Base-by-base conservation (phyloP, 257 asterid species). In the Gentiana macrophylla region DNA sequence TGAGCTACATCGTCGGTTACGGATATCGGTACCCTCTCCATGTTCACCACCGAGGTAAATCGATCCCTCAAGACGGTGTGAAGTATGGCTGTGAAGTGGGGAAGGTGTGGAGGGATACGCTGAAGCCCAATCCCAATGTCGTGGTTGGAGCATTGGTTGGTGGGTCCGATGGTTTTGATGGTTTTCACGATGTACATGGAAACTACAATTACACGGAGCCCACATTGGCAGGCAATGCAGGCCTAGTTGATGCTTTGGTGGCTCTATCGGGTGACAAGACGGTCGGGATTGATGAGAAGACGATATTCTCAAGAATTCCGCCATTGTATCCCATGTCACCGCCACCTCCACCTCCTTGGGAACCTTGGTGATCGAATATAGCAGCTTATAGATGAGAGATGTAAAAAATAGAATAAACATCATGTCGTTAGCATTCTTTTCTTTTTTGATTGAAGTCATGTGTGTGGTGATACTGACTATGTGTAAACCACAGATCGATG, bases 261-360 rank as follows among this genome's bases (percentile, higher is more conserved):
- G 96, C 98, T 58, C 82, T 91, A 32, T 91, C 98, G 0, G 98
- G 98, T 1, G 95, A 71, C 0, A 15, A 62, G 37, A 70, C 62
- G 2, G 60, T 37, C 4, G 83, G 80, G 51, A 49, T 91, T 24
- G 98, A 91, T 66, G 84, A 83, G 84, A 84, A 87, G 76, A 91
- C 96, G 0, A 80, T 91, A 45, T 91, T 91, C 72, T 87, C 98
- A 9, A 91, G 96, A 0, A 94, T 91, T 46, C 98, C 98, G 4
- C 96, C 98, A 13, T 79, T 91, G 95, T 87, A 74, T 52, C 96
- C 95, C 1, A 84, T 86, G 4, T 87, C 98, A 8, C 98, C 98
- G 8, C 96, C 98, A 1, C 95, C 96, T 8, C 96, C 98, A 6
- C 90, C 98, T 49, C 98, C 98, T 5, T 91, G 96, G 96, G 84